These are phyloP conservation scores for Rhynchospora tenuis DNA, from an alignment of 176 grass and related monocot genomes.

Conservation along the genomic window DNA sequence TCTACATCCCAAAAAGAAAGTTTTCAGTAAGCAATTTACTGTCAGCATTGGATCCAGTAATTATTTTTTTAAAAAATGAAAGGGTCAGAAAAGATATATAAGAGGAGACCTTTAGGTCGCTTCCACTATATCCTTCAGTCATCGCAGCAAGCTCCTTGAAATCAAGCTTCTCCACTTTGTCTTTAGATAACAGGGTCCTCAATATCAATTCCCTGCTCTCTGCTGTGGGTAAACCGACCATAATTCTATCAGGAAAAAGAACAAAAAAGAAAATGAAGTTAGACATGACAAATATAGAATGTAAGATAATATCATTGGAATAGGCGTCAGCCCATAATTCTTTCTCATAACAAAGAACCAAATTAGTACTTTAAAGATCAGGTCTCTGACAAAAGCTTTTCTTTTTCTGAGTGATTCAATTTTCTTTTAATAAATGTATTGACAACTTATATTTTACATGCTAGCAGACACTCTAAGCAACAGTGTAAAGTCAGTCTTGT, in stretches of 20 bases:
- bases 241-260: slow-evolving; percentile 51
- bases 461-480: neutral
- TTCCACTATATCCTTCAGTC: slow-evolving; percentile 89
- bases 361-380: neutral
- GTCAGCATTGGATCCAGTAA: neutral
- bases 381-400: neutral
- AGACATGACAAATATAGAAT: neutral
- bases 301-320: neutral
- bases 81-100: slow-evolving; percentile 13
- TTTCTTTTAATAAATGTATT: neutral
- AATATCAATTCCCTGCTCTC: slow-evolving; percentile 90
- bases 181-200: slow-evolving; percentile 75
- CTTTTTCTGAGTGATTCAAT: neutral
- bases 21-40: neutral
- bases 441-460: neutral
- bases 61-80: neutral
- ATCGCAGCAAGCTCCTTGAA: slow-evolving; percentile 82
- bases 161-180: slow-evolving; percentile 59
- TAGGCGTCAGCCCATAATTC: neutral
- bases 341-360: neutral
- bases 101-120: slow-evolving; percentile 86
- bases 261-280: neutral
- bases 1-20: slow-evolving; percentile 28
- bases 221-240: slow-evolving; percentile 81
- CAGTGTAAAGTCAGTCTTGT: neutral